Base-by-base conservation (phyloP, 441 rosid species). In the Populus hybrid region DNA sequence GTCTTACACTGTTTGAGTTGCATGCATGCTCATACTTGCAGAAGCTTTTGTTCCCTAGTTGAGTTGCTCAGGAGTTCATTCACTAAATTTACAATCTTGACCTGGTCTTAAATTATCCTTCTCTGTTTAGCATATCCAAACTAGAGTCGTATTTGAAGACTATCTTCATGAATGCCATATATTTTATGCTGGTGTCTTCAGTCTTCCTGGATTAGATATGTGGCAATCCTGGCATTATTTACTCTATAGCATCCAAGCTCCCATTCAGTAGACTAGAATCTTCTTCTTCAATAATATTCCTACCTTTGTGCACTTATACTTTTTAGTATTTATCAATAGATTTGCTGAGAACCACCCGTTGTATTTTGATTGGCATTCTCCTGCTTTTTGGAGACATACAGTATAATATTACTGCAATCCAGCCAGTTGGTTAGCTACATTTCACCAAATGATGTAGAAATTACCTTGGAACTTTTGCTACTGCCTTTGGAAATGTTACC, bases 31-130 rank as follows among this genome's bases (percentile, higher is more conserved):
- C 21, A 10, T 70, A 21, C 26, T 24, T 23, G 40, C 46, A 11
- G 46, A 66, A 50, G 3, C 42, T 57, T n/a, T 69, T 9, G 7
- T 20, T 67, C 67, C 34, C 66, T 23, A n/a, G 14, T 14, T 50
- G 36, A 73, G 72, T 10, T 59, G 66, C 21, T 66, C 23, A 10
- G 46, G 28, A 61, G 18, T 70, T 40, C 50, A 40, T 10, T 40
- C 50, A 10, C 14, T 28, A 42, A 35, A 78, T 57, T 67, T 75
- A 69, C 61, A 59, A 66, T 34, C 78, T 30, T 11, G 69, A 24
- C 59, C 38, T 50, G 32, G 36, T n/a, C 36, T 3, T 59, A 30
- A 32, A 14, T 20, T 35, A 38, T 61, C 10, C 42, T 64, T 3
- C 50, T 42, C n/a, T 77, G 30, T 32, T 38, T 30, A 5, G 63